Base-by-base conservation (phyloP, 2,329 filamentous ascomycete genomes). In the Talaromyces sp. region DNA sequence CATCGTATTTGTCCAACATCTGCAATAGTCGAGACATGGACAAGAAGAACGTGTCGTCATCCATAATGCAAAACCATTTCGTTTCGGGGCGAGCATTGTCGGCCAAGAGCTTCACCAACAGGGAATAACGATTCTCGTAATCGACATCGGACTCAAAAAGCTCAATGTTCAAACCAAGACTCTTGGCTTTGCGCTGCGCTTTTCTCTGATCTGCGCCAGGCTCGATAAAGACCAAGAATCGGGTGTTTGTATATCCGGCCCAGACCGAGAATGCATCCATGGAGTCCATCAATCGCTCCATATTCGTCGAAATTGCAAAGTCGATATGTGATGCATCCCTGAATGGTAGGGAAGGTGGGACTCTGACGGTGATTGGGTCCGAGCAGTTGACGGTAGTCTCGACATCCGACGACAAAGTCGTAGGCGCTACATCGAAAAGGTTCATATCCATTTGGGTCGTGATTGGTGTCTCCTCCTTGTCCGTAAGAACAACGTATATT, bases 21-120 rank as follows among this genome's bases (percentile, higher is more conserved):
- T 80, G 73, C 25, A 81, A 77, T 17, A 89, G 76, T 0, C 79
- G 78, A 61, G 82, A 73, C 53, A 88, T 80, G 1, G 83, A 85
- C 1, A 84, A 81, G 72, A 88, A 88, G 73, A 89, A 88, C 1
- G 86, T 89, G 69, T 89, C 86, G 70, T 89, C 86, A 70, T 89
- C 86, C 43, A 88, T 81, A 58, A 88, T 78, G 54, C 81, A 83
- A 15, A 82, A 80, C 86, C 86, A 89, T 36, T 78, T 76, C 0
- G 85, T 86, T 15, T 78, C 70, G 0, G 80, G 73, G 10, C 76
- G 79, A 36, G 78, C 73, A 59, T 81, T 76, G 27, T 78, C 72
- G 27, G 85, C 74, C 67, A 88, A 79, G 43, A 84, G 78, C 31
- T 81, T 77, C 8, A 88, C 73, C 13, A 88, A 79, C 13, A 84